Conservation (phyloP, 345 rosid species). For the Moricandia arvensis region DNA sequence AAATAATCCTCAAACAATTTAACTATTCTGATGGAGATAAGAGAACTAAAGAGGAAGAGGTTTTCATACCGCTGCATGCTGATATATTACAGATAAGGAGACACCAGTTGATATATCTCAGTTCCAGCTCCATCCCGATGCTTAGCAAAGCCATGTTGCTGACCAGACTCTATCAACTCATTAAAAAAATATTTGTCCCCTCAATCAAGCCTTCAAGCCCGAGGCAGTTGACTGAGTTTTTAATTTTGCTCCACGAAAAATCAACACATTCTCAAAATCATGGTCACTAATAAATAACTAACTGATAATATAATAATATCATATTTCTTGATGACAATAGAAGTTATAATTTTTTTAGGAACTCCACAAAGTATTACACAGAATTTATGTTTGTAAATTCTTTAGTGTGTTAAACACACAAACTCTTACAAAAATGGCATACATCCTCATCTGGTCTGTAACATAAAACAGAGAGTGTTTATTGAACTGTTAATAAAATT, state of each 20-base stretch:
- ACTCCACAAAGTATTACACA: background rate
- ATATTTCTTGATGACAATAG: background rate
- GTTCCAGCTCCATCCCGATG: background rate
- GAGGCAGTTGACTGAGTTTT: background rate
- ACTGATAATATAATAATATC: too few relatives aligned
- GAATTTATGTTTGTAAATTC: background rate
- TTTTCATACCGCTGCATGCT: too few relatives aligned
- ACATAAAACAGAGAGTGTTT: too few relatives aligned
- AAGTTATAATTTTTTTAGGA: background rate
- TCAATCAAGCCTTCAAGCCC: background rate
- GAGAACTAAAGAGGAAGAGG: too few relatives aligned
- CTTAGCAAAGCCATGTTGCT: background rate
- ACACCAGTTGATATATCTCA: background rate
- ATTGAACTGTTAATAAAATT: background rate
- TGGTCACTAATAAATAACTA: too few relatives aligned
- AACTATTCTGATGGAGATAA: too few relatives aligned
- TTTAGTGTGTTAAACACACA: too few relatives aligned
- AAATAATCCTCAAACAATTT: background rate
- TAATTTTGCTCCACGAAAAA: background rate
- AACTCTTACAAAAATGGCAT: too few relatives aligned
- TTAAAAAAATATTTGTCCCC: too few relatives aligned
- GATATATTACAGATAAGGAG: background rate
- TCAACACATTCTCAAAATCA: background rate
- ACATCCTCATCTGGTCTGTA: too few relatives aligned
- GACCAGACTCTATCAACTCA: background rate